A percentile compares a stretch with the other conserved stretches of the same genome.
These are phyloP conservation scores for Leccinum insolens DNA, from an alignment of 1,284 basidiomycete genomes.

Conservation along the genomic window DNA sequence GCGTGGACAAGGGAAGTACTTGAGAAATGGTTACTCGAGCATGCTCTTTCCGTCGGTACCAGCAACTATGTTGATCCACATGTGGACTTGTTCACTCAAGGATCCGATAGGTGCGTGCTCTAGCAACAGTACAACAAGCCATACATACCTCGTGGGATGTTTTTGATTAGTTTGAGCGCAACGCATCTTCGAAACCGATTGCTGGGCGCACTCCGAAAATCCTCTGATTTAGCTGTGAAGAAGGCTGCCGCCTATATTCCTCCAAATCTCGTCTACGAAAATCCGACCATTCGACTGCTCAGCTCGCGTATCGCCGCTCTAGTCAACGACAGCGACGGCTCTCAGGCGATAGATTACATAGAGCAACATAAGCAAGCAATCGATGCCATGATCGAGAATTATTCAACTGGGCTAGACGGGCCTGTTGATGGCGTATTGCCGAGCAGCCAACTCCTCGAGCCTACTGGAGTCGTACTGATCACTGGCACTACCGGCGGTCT, in stretches of 20 bases:
- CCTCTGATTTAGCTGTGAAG: conserved; percentile 1
- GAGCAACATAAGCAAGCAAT: conserved; percentile 8
- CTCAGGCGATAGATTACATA: not conserved
- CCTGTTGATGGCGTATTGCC: not conserved
- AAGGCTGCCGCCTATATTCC: conserved; percentile 7
- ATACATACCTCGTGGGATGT: not conserved
- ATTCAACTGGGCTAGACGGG: not conserved
- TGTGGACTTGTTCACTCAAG: not conserved
- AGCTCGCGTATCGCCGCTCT: conserved; percentile 10
- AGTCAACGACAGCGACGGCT: not conserved
- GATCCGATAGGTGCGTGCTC: conserved; percentile 6
- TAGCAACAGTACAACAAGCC: not conserved
- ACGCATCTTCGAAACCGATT: not conserved
- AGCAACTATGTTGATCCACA: not conserved
- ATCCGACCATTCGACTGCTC: conserved; percentile 19
- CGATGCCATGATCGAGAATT: conserved; percentile 19
- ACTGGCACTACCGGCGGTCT: not conserved
- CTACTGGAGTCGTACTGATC: not conserved
- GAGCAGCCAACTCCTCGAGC: not conserved
- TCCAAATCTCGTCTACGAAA: conserved; percentile 23
- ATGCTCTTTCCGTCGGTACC: not conserved
- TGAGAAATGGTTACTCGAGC: not conserved
- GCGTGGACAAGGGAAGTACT: not conserved
- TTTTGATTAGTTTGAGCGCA: conserved; percentile 25
- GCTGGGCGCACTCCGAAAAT: conserved; percentile 22